Evolutionary conservation across 1,284 basidiomycete genomes (phyloP).

Genomic region (Pholiota adiposa): DNA sequence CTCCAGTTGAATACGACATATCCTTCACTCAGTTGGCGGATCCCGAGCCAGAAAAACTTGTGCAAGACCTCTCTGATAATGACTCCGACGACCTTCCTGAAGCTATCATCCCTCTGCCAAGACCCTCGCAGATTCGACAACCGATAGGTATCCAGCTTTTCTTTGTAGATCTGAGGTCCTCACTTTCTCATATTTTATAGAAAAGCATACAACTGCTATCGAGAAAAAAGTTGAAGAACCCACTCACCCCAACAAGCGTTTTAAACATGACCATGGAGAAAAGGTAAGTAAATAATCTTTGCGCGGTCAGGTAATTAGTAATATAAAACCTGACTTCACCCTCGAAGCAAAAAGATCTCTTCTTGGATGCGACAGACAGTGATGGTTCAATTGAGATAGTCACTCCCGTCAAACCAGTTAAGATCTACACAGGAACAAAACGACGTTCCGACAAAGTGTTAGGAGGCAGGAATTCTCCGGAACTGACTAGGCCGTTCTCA

Average conservation of each 20-base stretch:
- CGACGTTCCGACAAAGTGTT: neutral
- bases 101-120: conserved; percentile 23
- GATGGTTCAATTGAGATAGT: conserved; percentile 22
- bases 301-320: neutral
- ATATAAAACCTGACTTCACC: neutral
- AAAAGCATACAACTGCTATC: neutral
- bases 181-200: neutral
- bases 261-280: neutral
- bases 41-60: conserved; percentile 15
- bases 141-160: neutral
- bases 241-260: neutral
- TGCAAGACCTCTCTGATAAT: conserved; percentile 29
- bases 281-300: neutral
- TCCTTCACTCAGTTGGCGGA: conserved; percentile 52
- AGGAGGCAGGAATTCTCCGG: neutral
- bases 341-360: conserved; percentile 1
- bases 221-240: neutral
- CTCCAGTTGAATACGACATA: conserved; percentile 53
- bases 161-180: neutral
- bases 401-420: conserved; percentile 6
- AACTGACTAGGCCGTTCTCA: neutral
- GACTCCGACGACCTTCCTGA: conserved; percentile 52
- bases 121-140: conserved; percentile 1
- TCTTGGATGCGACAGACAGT: conserved; percentile 20
- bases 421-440: neutral